Percentiles rank a stretch among this genome's conserved stretches.
phyloP scores from a whole-genome alignment of 192 early-diverging fungal species.

The Coemansia sp. region DNA sequence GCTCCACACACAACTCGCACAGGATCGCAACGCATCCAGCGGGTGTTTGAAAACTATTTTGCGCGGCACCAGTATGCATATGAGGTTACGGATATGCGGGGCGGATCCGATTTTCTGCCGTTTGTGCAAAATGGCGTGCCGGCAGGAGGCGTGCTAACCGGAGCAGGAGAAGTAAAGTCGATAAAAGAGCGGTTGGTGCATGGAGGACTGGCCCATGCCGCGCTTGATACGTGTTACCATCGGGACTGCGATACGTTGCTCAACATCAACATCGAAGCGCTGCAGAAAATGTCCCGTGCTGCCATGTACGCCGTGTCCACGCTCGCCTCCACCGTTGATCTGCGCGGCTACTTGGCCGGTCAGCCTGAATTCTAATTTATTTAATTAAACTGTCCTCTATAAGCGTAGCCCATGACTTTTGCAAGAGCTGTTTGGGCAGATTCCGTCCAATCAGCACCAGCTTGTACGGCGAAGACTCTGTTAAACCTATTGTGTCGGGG shows the following conservation, averaged over 20 bases:
- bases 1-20: constrained; percentile 54
- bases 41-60: constrained; percentile 61
- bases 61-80: constrained; percentile 48
- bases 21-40: constrained; percentile 60
- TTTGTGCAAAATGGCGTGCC: constrained; percentile 65
- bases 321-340: constrained; percentile 15
- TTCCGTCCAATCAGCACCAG: constrained; percentile 48
- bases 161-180: constrained; percentile 62
- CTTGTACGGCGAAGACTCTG: constrained; percentile 10
- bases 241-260: constrained; percentile 65
- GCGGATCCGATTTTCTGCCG: constrained; percentile 68
- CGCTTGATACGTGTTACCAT: constrained; percentile 71
- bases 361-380: constrained; percentile 7
- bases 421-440: constrained; percentile 37
- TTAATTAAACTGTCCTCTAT: constrained; percentile 10
- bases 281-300: constrained; percentile 53
- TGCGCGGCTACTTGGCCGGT: constrained; percentile 20
- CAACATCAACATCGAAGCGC: constrained; percentile 62
- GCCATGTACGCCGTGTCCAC: constrained; percentile 51
- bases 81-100: constrained; percentile 60
- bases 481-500: constrained; percentile 2
- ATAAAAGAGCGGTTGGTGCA: constrained; percentile 55
- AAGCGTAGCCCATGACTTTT: constrained; percentile 30
- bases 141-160: constrained; percentile 64
- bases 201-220: constrained; percentile 64